Evolutionary conservation across 2,329 filamentous ascomycete species (phyloP).

Genomic region (Sporothrix pseudoabietina): DNA sequence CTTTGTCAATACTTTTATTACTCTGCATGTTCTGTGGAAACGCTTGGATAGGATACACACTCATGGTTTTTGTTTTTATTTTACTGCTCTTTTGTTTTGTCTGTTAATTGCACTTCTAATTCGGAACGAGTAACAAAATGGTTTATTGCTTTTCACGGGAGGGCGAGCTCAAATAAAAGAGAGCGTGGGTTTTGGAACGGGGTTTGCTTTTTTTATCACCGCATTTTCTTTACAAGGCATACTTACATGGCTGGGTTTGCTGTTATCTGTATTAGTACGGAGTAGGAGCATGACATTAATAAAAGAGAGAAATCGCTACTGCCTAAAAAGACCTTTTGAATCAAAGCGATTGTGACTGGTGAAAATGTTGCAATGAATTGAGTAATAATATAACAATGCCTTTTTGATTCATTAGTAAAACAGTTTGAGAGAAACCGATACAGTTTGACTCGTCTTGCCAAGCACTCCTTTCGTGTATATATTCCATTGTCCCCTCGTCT

Average conservation of each 20-base stretch:
- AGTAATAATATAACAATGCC: neutral
- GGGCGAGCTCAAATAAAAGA: neutral
- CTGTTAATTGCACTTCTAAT: neutral
- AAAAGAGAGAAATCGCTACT: neutral
- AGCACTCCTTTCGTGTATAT: slow-evolving; percentile 14
- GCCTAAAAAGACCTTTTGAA: neutral
- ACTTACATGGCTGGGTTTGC: neutral
- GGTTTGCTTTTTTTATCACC: neutral
- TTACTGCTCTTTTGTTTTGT: neutral
- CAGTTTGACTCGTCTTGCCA: neutral
- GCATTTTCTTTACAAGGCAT: neutral
- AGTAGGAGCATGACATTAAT: neutral
- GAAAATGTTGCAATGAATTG: neutral
- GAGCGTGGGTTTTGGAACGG: neutral
- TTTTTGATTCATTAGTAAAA: neutral
- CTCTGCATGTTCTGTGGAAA: neutral
- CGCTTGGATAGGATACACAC: slow-evolving; percentile 6
- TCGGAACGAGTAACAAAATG: slow-evolving; percentile 2
- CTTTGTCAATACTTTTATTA: neutral
- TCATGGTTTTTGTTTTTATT: neutral
- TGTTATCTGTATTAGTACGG: slow-evolving; percentile 5
- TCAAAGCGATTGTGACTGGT: neutral
- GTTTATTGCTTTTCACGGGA: neutral
- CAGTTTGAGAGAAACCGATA: neutral
- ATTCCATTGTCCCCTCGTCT: neutral